phyloP scores from a whole-genome alignment of 2,329 filamentous ascomycete species.

The Zasmidium angulare region DNA sequence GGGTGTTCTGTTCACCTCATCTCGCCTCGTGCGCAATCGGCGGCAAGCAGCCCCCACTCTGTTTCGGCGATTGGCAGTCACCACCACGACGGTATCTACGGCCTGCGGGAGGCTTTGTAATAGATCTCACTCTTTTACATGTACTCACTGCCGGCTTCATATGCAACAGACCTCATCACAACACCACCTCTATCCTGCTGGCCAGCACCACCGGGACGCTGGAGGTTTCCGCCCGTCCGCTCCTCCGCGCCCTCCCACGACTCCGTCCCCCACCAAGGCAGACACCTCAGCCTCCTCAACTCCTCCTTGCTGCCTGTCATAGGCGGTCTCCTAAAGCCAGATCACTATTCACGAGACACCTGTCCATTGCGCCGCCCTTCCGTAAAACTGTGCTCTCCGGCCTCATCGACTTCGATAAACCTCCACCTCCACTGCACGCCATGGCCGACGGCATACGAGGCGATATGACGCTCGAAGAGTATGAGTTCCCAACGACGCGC shows the following conservation, averaged over 20 bases:
- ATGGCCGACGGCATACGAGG: conserved; percentile 28
- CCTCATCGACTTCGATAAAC: conserved; percentile 20
- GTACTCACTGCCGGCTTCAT: too few relatives aligned
- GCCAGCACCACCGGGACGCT: background rate
- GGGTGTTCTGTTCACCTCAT: too few relatives aligned
- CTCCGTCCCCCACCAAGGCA: background rate
- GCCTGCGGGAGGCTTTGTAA: background rate
- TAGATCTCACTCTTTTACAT: background rate
- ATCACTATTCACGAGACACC: background rate
- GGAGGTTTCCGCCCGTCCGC: background rate
- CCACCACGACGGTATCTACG: background rate
- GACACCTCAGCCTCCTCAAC: background rate
- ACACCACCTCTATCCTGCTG: background rate
- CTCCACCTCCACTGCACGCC: conserved; percentile 5
- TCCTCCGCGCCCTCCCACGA: background rate
- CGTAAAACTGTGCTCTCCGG: conserved; percentile 2
- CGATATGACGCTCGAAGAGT: conserved; percentile 46
- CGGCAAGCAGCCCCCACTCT: too few relatives aligned
- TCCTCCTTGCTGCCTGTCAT: background rate
- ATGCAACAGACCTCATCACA: background rate
- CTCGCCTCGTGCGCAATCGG: too few relatives aligned
- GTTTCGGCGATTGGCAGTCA: too few relatives aligned
- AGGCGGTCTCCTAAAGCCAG: background rate
- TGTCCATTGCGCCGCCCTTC: background rate
- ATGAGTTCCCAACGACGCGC: conserved; percentile 62